phyloP scores from a whole-genome alignment of 257 asterid species.

The Coffea canephora region DNA sequence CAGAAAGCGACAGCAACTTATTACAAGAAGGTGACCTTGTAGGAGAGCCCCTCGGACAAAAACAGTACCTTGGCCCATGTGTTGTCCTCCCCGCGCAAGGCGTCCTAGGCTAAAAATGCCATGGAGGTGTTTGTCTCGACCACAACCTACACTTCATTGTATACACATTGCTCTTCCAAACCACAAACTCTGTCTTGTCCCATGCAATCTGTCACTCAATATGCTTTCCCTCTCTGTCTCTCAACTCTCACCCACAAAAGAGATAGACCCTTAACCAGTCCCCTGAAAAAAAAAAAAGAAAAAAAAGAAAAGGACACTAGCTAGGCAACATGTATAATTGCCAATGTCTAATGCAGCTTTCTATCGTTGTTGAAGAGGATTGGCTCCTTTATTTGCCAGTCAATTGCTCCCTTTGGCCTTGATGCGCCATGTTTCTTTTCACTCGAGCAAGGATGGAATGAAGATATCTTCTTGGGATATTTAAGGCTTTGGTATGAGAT shows the following conservation, averaged over 20 bases:
- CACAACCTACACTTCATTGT: slow-evolving; percentile 1
- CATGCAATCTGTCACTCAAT: neutral
- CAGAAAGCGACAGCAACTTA: slow-evolving; percentile 18
- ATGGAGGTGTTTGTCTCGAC: slow-evolving; percentile 8
- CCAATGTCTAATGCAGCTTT: neutral
- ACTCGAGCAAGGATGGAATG: neutral
- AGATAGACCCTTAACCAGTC: neutral
- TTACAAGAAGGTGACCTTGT: slow-evolving; percentile 26
- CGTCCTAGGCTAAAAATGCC: slow-evolving; percentile 5
- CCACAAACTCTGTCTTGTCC: slow-evolving; percentile 18
- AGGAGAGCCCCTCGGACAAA: slow-evolving; percentile 45
- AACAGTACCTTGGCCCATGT: slow-evolving; percentile 20
- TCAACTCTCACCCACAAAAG: slow-evolving; percentile 2
- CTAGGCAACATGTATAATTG: neutral
- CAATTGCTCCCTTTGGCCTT: neutral
- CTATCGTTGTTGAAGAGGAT: neutral
- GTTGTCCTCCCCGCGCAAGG: slow-evolving; percentile 1
- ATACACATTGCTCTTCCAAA: neutral
- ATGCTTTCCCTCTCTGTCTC: slow-evolving; percentile 4
- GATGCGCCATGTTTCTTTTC: neutral
- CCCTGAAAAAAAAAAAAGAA: neutral
- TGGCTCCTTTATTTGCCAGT: slow-evolving; percentile 1
- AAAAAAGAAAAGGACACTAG: neutral
- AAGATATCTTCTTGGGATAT: neutral
- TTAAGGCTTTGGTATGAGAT: neutral